Evolutionary conservation across 148 eudicot genomes (phyloP).

Genomic region (Chenopodium album): DNA sequence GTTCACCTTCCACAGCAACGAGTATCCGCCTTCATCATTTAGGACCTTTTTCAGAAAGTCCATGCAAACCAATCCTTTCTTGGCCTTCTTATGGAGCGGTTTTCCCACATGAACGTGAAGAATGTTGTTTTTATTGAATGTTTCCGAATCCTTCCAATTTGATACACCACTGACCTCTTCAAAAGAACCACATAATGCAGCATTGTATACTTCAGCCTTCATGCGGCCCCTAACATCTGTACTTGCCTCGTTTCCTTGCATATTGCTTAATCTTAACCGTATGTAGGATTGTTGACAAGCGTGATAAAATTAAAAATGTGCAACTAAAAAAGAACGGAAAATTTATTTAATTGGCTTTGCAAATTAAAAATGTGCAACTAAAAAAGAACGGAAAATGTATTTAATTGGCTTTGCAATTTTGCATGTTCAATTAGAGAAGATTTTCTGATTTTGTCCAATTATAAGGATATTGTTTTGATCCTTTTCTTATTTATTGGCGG

Average conservation of each 20-base stretch:
- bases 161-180: neutral
- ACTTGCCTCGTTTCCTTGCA: neutral
- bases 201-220: neutral
- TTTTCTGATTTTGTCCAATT: no score
- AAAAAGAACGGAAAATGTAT: no score
- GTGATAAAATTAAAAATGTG: no score
- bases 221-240: neutral
- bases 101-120: conserved; percentile 6
- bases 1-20: neutral
- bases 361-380: no score
- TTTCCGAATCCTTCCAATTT: neutral
- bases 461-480: no score
- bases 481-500: no score
- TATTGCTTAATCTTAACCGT: no score
- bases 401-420: no score
- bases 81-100: neutral
- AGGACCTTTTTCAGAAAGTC: neutral
- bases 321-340: no score
- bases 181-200: neutral
- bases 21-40: neutral
- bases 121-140: neutral
- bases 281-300: no score
- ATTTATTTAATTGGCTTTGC: no score
- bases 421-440: no score
- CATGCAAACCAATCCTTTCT: neutral